Conservation (phyloP, 192 early-diverging fungal genomes). For the Cladochytrium replicatum region DNA sequence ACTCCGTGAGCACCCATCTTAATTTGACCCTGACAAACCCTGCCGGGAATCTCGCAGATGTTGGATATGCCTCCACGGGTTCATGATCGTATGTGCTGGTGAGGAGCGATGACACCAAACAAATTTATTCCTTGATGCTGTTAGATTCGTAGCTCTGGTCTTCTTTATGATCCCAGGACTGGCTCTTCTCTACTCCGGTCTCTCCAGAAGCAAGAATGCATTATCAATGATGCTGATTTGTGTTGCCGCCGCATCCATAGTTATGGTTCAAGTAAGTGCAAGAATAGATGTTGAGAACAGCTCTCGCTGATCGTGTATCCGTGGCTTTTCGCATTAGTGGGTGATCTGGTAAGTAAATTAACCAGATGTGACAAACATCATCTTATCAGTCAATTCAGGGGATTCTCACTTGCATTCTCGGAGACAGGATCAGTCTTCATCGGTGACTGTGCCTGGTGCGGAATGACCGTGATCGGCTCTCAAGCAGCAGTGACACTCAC, state of each 20-base stretch:
- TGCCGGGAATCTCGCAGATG: too few relatives aligned
- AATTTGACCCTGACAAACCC: too few relatives aligned
- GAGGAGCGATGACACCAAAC: too few relatives aligned
- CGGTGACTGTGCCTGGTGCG: slow-evolving; percentile 69
- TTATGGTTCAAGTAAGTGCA: slow-evolving; percentile 64
- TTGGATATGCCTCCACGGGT: slow-evolving; percentile 27
- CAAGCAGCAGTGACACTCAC: slow-evolving; percentile 38
- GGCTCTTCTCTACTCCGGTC: slow-evolving; percentile 92
- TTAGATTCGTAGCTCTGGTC: slow-evolving; percentile 70
- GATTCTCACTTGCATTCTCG: background rate
- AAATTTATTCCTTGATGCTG: too few relatives aligned
- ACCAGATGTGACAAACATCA: too few relatives aligned
- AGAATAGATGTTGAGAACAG: too few relatives aligned
- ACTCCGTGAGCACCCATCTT: too few relatives aligned
- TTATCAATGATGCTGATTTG: slow-evolving; percentile 81
- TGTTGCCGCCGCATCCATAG: slow-evolving; percentile 59
- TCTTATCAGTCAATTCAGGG: too few relatives aligned
- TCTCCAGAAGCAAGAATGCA: slow-evolving; percentile 87
- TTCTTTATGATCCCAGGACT: slow-evolving; percentile 94
- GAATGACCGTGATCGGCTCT: slow-evolving; percentile 52
- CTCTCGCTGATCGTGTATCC: too few relatives aligned
- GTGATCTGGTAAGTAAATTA: too few relatives aligned
- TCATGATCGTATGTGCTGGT: slow-evolving; percentile 53
- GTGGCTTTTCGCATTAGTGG: too few relatives aligned
- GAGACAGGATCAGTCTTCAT: slow-evolving; percentile 40